Percentiles rank a stretch among this genome's conserved stretches.
These are phyloP conservation scores for Macrolepiota fuliginosa DNA, from an alignment of 768 basidiomycete genomes.

Conservation along the genomic window DNA sequence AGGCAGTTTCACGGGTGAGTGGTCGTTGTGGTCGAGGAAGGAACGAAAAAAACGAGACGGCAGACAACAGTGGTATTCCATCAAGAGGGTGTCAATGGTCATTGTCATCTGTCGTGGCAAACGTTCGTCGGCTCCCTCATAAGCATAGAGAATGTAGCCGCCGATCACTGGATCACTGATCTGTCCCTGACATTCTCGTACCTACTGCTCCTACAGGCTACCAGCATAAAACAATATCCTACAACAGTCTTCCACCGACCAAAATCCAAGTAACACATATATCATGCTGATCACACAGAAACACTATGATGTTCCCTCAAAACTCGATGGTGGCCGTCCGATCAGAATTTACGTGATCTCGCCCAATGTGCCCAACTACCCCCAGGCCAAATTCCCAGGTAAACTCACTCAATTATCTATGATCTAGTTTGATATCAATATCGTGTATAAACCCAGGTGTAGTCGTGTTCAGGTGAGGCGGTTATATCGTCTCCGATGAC, in stretches of 20 bases:
- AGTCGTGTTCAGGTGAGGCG: slow-evolving; percentile 70
- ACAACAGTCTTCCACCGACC: not conserved
- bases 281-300: slow-evolving; percentile 82
- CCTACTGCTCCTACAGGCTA: too few relatives aligned
- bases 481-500: not conserved
- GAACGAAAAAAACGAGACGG: not conserved
- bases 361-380: slow-evolving; percentile 77
- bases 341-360: slow-evolving; percentile 84
- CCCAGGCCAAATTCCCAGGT: slow-evolving; percentile 91
- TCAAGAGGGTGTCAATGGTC: not conserved
- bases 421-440: not conserved
- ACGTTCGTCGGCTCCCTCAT: slow-evolving; percentile 1
- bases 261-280: not conserved
- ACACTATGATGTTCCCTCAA: slow-evolving; percentile 73
- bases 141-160: not conserved
- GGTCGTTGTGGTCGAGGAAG: not conserved
- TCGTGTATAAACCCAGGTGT: slow-evolving; percentile 49
- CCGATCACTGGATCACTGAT: not conserved
- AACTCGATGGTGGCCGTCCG: slow-evolving; percentile 57
- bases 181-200: not conserved
- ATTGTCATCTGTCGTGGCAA: not conserved
- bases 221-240: not conserved
- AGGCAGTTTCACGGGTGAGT: not conserved
- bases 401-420: slow-evolving; percentile 4
- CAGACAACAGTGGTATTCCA: not conserved